Percentiles rank a stretch among this genome's conserved stretches.
Evolutionary conservation across 176 grass and related monocot species (phyloP).

Genomic region (Carex parvula): DNA sequence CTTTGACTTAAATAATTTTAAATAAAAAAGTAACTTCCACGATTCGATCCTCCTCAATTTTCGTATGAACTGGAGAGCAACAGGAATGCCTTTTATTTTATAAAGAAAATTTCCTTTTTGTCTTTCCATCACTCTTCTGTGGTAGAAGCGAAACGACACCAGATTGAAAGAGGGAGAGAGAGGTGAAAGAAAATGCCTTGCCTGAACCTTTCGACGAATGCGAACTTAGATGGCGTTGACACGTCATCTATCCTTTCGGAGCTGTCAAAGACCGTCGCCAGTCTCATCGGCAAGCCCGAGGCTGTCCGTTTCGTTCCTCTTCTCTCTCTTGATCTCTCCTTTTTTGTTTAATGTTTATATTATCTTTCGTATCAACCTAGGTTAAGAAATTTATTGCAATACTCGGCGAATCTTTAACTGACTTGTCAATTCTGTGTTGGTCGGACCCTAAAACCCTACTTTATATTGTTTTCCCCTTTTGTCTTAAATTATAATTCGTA

Average conservation of each 20-base stretch:
- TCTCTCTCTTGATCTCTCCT: neutral
- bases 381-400: neutral
- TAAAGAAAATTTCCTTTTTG: neutral
- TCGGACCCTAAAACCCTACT: neutral
- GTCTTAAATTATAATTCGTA: neutral
- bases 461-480: neutral
- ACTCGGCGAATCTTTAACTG: neutral
- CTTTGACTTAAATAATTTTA: too few species aligned
- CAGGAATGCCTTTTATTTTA: neutral
- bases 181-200: conserved; percentile 54
- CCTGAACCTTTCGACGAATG: conserved; percentile 83
- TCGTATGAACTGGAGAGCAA: neutral
- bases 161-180: neutral
- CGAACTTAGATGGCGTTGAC: conserved; percentile 67
- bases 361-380: neutral
- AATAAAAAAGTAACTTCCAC: too few species aligned
- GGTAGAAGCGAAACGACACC: neutral
- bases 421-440: neutral
- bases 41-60: neutral
- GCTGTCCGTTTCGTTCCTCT: conserved; percentile 32
- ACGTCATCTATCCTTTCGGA: conserved; percentile 73
- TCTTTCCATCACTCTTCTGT: neutral
- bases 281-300: conserved; percentile 95
- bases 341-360: neutral
- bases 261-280: conserved; percentile 58